Conservation (phyloP, 2,329 filamentous ascomycete genomes). For the Pestalotiopsis sp. region DNA sequence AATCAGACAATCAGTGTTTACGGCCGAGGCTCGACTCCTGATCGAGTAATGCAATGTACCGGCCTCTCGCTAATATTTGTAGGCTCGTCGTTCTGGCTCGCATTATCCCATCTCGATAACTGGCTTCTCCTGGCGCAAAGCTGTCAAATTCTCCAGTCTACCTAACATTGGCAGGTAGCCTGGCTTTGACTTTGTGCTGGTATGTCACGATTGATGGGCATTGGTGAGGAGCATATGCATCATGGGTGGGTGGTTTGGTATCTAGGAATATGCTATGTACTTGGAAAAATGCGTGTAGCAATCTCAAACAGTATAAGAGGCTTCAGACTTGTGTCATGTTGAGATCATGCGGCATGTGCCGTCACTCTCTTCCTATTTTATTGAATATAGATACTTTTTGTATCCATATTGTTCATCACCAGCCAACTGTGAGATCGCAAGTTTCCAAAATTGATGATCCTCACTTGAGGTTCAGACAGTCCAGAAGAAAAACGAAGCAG, state of each 20-base stretch:
- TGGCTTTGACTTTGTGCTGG: too few relatives aligned
- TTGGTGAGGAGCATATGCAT: too few relatives aligned
- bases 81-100: too few relatives aligned
- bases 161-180: too few relatives aligned
- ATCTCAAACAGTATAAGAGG: constrained; percentile 3
- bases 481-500: neutral
- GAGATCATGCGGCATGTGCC: constrained; percentile 15
- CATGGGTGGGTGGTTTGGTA: too few relatives aligned
- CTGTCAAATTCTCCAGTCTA: too few relatives aligned
- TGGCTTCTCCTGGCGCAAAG: too few relatives aligned
- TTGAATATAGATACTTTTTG: constrained; percentile 8
- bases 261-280: neutral
- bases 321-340: constrained; percentile 17
- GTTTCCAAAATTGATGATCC: neutral
- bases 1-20: neutral
- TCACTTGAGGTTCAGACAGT: neutral
- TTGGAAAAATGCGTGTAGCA: neutral
- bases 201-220: too few relatives aligned
- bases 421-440: constrained; percentile 13
- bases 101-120: too few relatives aligned
- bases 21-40: neutral
- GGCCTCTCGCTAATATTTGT: neutral
- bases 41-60: neutral
- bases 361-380: constrained; percentile 19
- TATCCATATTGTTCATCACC: constrained; percentile 14